phyloP scores from a whole-genome alignment of 1,139 yeast genomes.

The Zygoascus meyerae region DNA sequence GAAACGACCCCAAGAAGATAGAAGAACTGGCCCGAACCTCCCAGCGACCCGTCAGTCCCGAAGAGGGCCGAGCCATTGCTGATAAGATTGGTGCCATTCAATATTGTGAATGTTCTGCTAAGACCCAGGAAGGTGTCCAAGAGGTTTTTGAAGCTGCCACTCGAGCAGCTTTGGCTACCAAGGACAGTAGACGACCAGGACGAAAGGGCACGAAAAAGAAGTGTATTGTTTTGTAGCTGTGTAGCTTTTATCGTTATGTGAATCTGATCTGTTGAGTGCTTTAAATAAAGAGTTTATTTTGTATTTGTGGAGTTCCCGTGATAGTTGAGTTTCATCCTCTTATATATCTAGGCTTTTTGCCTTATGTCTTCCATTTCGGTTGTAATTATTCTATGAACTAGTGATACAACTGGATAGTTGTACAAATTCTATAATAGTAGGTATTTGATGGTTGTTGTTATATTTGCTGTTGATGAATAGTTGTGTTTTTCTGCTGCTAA shows the following conservation, averaged over 20 bases:
- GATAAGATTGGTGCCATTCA: constrained; percentile 72
- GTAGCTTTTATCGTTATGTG: neutral
- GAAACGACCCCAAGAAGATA: constrained; percentile 69
- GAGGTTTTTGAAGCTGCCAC: constrained; percentile 87
- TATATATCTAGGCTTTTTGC: too few relatives aligned
- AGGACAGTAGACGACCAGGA: constrained; percentile 37
- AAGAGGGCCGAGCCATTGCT: constrained; percentile 86
- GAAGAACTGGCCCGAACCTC: constrained; percentile 77
- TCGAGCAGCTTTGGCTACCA: constrained; percentile 71
- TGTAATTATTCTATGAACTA: too few relatives aligned
- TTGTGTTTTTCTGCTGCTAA: too few relatives aligned
- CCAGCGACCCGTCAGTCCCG: constrained; percentile 76
- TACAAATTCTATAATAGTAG: too few relatives aligned
- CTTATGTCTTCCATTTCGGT: too few relatives aligned
- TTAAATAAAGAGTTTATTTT: neutral
- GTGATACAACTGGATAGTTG: too few relatives aligned
- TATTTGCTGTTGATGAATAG: too few relatives aligned
- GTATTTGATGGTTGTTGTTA: too few relatives aligned
- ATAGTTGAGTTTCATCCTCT: too few relatives aligned
- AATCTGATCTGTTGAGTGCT: constrained; percentile 4
- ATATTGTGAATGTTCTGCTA: constrained; percentile 83
- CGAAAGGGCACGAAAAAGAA: constrained; percentile 23
- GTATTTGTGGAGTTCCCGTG: too few relatives aligned
- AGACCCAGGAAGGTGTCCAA: constrained; percentile 67
- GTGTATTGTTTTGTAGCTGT: constrained; percentile 51